These are phyloP conservation scores for Colletotrichum sp. DNA, from an alignment of 2,329 filamentous ascomycete genomes.

Conservation along the genomic window DNA sequence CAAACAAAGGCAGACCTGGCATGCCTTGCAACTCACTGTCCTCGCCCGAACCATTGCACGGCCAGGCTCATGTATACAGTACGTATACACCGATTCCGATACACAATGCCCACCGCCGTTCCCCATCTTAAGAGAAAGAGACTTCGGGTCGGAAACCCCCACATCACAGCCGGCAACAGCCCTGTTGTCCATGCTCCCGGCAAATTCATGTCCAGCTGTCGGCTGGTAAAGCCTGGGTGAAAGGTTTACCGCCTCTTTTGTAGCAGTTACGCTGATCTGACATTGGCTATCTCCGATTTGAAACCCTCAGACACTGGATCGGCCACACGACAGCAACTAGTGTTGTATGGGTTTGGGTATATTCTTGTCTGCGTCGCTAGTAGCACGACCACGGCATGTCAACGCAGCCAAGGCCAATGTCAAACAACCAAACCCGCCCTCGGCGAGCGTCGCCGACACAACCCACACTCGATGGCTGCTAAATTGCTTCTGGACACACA, in stretches of 20 bases:
- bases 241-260: not conserved
- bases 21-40: not conserved
- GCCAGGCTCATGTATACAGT: not conserved
- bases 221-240: not conserved
- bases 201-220: not conserved
- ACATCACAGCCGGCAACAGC: conserved; percentile 7
- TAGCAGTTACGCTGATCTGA: conserved; percentile 10
- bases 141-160: not conserved
- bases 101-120: not conserved
- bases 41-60: not conserved
- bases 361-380: not conserved
- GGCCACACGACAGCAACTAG: not conserved
- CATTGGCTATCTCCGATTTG: not conserved
- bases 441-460: not conserved
- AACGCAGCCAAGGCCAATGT: conserved; percentile 1
- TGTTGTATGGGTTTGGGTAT: not conserved
- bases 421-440: not conserved
- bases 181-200: not conserved
- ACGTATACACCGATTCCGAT: not conserved
- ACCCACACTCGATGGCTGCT: not conserved
- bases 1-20: not conserved
- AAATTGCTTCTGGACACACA: not conserved
- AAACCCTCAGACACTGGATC: not conserved
- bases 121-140: not conserved
- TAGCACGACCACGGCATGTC: not conserved